Conservation (phyloP, 1,139 yeast species). For the Kurtzmaniella natalensis region DNA sequence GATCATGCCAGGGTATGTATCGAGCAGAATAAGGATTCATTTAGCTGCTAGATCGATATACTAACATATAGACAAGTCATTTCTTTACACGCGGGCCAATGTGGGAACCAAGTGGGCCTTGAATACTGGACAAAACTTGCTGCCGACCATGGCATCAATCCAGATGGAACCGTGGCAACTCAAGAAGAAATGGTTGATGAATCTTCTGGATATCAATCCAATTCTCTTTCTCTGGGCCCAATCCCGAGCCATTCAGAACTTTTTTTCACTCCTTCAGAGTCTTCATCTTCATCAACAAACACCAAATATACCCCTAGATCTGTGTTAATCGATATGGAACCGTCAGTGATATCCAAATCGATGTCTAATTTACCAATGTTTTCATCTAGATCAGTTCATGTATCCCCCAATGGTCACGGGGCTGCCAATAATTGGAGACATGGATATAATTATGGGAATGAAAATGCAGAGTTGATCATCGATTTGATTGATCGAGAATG, state of each 20-base stretch:
- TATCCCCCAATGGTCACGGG: constrained; percentile 77
- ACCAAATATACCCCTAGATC: constrained; percentile 86
- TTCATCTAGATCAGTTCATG: constrained; percentile 78
- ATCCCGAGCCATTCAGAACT: constrained; percentile 44
- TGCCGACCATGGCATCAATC: constrained; percentile 75
- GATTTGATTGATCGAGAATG: constrained; percentile 87
- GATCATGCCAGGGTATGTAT: constrained; percentile 30
- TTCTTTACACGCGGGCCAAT: constrained; percentile 65
- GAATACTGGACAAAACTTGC: constrained; percentile 93
- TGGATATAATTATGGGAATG: constrained; percentile 76
- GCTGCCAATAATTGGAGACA: constrained; percentile 97
- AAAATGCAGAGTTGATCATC: constrained; percentile 63
- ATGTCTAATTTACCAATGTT: constrained; percentile 60
- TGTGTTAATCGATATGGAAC: constrained; percentile 80
- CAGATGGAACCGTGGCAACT: constrained; percentile 54
- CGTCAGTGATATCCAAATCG: constrained; percentile 76
- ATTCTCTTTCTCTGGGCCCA: neutral
- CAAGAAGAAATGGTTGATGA: neutral
- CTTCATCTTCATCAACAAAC: constrained; percentile 23
- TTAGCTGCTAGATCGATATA: constrained; percentile 8
- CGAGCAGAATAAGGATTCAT: neutral
- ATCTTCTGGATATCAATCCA: neutral
- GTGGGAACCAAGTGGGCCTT: constrained; percentile 94
- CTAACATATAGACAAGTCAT: constrained; percentile 40
- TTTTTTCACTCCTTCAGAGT: constrained; percentile 74